Base-by-base conservation (phyloP, 306 rosid genomes). In the Prunus mume region DNA sequence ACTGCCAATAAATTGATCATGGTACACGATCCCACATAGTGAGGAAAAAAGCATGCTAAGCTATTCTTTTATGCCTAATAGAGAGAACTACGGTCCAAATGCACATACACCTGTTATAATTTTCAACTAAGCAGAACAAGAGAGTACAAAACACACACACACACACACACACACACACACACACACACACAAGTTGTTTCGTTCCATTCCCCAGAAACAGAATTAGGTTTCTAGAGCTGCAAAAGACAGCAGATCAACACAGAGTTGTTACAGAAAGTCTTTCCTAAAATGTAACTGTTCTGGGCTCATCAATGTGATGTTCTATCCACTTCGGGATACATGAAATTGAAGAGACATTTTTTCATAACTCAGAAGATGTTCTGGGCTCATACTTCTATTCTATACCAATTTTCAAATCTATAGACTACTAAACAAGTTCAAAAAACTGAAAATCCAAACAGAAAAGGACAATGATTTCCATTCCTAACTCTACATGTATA, bases 401-500 rank as follows among this genome's bases (percentile, higher is more conserved):
- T 38, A 56, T 34, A 32, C 65, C 76, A 34, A 56, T 13, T 72
- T 27, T 34, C 62, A 55, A 38, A 20, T 34, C 64, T 22, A 13
- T 13, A 38, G 22, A 30, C 43, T 34, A 34, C 65, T 12, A 34
- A 56, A 15, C 67, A 57, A 72, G 55, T 15, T 57, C 6, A 34
- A 55, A 38, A 20, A 22, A 24, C 38, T 19, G 66, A 22, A 79
- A 24, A 74, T 58, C 38, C 52, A 70, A 62, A 24, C 34, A 50
- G 66, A 38, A n/a, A 28, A 52, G 54, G 75, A 32, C 5, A 62
- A 32, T 19, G 34, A 24, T 79, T 18, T 45, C 57, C 43, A 43
- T 2, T 57, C 75, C 58, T 66, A 60, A 85, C 51, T 15, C 78
- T 60, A 65, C 17, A 74, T 60, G 74, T 20, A 45, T 13, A 67